Percentiles rank a stretch among this genome's conserved stretches.
Evolutionary conservation across 1,139 yeast genomes (phyloP).

Genomic region (Sugiyamaella castrensis): DNA sequence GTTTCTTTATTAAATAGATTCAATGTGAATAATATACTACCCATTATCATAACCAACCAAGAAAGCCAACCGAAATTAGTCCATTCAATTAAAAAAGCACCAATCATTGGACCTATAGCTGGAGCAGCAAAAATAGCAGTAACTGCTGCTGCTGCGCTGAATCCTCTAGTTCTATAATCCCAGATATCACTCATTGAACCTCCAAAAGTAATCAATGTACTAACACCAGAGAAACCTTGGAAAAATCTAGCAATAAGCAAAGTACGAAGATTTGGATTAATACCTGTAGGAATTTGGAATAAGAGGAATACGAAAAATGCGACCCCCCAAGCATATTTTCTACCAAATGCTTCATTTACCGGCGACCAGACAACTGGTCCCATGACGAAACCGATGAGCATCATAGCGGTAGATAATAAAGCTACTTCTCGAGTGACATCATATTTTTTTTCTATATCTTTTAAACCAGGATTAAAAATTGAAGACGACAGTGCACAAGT

Average conservation of each 20-base stretch:
- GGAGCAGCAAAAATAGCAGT: constrained; percentile 16
- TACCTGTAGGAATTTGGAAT: constrained; percentile 15
- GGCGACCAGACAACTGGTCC: constrained; percentile 15
- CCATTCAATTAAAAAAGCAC: constrained; percentile 14
- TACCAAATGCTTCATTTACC: constrained; percentile 16
- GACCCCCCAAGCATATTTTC: constrained; percentile 12
- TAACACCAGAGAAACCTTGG: constrained; percentile 13
- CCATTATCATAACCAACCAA: constrained; percentile 18
- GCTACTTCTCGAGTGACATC: constrained; percentile 15
- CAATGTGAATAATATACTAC: constrained; percentile 6
- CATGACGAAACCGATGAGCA: constrained; percentile 9
- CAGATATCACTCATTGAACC: constrained; percentile 17
- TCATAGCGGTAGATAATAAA: constrained; percentile 9
- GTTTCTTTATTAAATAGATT: constrained; percentile 13
- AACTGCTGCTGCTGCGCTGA: constrained; percentile 12
- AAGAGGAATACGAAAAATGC: constrained; percentile 9
- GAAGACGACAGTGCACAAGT: constrained; percentile 14
- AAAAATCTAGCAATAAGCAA: constrained; percentile 13
- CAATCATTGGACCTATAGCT: constrained; percentile 17
- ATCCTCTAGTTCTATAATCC: constrained; percentile 5
- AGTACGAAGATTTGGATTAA: constrained; percentile 12
- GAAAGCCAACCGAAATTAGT: constrained; percentile 17
- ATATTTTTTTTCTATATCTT: constrained; percentile 12
- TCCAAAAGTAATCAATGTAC: constrained; percentile 12
- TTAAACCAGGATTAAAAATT: constrained; percentile 14